Percentiles rank a stretch among this genome's conserved stretches.
Evolutionary conservation across 352 stramenopile species (phyloP).

Genomic region (Aphanomyces cochlioides): DNA sequence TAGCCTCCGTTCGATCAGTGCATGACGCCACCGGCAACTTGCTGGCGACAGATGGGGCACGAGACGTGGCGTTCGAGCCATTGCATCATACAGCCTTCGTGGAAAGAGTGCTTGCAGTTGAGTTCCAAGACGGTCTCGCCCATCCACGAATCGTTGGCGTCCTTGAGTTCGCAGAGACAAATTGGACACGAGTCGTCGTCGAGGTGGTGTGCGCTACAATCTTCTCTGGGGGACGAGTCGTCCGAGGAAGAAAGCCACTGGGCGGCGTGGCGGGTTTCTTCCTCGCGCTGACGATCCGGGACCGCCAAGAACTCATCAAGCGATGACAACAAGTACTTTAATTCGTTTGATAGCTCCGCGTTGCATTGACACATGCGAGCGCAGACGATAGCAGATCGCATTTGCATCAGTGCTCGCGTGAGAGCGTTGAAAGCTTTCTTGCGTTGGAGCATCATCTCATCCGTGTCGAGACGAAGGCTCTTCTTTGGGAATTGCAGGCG

Average conservation of each 20-base stretch:
- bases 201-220: not conserved
- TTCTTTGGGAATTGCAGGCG: conserved; percentile 19
- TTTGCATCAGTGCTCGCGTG: not conserved
- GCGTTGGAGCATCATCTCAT: not conserved
- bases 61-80: conserved; percentile 3
- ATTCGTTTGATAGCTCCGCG: not conserved
- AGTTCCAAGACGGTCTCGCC: conserved; percentile 2
- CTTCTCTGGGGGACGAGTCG: not conserved
- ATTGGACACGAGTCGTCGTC: conserved; percentile 9
- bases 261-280: not conserved
- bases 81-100: conserved; percentile 6
- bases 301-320: not conserved
- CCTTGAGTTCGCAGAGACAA: conserved; percentile 4
- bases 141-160: not conserved
- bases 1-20: not conserved
- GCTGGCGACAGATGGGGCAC: conserved; percentile 9
- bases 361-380: not conserved
- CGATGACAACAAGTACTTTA: not conserved
- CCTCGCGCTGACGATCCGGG: not conserved
- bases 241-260: not conserved
- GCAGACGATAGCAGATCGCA: not conserved
- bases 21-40: not conserved
- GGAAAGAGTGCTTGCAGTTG: conserved; percentile 1
- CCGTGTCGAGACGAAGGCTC: conserved; percentile 7
- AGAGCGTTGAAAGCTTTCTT: conserved; percentile 1